These are phyloP conservation scores for Malus hybrid DNA, from an alignment of 331 rosid species.

Conservation along the genomic window DNA sequence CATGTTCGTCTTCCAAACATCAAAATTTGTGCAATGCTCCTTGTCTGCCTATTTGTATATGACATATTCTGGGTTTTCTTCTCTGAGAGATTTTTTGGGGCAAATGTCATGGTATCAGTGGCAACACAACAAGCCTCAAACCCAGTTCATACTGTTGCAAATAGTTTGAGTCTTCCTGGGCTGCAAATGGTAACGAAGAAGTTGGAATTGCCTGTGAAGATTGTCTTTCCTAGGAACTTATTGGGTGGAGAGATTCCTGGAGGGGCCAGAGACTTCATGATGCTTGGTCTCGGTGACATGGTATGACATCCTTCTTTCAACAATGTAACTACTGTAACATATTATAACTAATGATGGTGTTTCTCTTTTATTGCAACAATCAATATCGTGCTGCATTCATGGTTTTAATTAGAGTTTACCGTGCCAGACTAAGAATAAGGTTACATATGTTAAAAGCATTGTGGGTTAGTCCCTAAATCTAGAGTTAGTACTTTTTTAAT, in stretches of 20 bases:
- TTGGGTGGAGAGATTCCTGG: conserved; percentile 72
- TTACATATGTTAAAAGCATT: not conserved
- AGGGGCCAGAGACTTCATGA: conserved; percentile 81
- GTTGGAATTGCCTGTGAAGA: conserved; percentile 96
- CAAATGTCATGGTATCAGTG: conserved; percentile 96
- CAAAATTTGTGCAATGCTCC: conserved; percentile 93
- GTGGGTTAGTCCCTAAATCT: not conserved
- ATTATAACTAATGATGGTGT: not conserved
- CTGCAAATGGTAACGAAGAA: conserved; percentile 87
- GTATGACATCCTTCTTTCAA: conserved; percentile 34
- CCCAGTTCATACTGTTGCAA: conserved; percentile 95
- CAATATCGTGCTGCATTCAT: not conserved
- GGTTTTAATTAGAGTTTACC: not conserved
- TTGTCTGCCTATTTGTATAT: conserved; percentile 74
- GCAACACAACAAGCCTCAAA: conserved; percentile 95
- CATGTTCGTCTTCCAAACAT: conserved; percentile 96
- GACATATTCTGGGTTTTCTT: conserved; percentile 99
- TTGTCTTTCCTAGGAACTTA: conserved; percentile 90
- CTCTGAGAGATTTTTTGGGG: conserved; percentile 97
- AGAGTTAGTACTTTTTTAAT: not conserved
- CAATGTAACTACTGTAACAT: not conserved
- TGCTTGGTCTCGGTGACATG: conserved; percentile 99
- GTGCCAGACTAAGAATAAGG: not conserved
- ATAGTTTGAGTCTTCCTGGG: conserved; percentile 95
- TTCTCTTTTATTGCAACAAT: conserved; percentile 12